A percentile compares a stretch with the other conserved stretches of the same genome.
phyloP scores from a whole-genome alignment of 2,329 filamentous ascomycete genomes.

The Phaeoacremonium minimum region DNA sequence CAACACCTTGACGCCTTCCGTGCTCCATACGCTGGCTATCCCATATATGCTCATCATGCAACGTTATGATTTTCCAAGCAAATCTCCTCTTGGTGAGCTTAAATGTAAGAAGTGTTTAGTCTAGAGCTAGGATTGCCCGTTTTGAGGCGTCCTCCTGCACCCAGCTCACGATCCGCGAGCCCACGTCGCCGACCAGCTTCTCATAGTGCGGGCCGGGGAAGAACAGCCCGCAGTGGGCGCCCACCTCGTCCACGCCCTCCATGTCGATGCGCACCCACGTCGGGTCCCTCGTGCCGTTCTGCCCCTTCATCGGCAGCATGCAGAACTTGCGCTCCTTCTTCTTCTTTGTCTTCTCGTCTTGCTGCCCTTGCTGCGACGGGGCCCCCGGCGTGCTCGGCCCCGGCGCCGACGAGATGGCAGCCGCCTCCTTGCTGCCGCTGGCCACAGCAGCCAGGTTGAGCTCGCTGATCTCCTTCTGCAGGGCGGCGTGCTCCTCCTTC shows the following conservation, averaged over 20 bases:
- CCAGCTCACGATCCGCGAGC: constrained; percentile 64
- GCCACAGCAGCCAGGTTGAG: constrained; percentile 5
- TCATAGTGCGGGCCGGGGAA: constrained; percentile 71
- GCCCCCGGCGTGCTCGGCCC: constrained; percentile 1
- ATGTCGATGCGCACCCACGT: constrained; percentile 79
- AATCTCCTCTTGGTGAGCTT: no score
- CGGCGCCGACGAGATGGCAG: constrained; percentile 5
- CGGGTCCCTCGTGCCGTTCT: constrained; percentile 53
- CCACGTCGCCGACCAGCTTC: constrained; percentile 70
- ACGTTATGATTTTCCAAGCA: no score
- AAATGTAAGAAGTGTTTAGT: no score
- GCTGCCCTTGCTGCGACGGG: no score
- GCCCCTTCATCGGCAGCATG: constrained; percentile 54
- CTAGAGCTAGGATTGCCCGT: no score
- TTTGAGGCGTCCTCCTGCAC: constrained; percentile 56
- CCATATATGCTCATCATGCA: no score
- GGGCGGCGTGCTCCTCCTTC: constrained; percentile 8
- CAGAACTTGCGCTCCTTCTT: constrained; percentile 68
- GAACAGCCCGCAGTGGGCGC: constrained; percentile 81
- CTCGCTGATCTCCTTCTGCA: constrained; percentile 9
- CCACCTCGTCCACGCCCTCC: constrained; percentile 79
- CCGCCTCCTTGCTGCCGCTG: not conserved
- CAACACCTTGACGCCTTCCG: no score
- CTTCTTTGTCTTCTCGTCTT: constrained; percentile 11
- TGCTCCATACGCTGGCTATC: no score